Base-by-base conservation (phyloP, 257 asterid genomes). In the Ajuga chamaepitys region DNA sequence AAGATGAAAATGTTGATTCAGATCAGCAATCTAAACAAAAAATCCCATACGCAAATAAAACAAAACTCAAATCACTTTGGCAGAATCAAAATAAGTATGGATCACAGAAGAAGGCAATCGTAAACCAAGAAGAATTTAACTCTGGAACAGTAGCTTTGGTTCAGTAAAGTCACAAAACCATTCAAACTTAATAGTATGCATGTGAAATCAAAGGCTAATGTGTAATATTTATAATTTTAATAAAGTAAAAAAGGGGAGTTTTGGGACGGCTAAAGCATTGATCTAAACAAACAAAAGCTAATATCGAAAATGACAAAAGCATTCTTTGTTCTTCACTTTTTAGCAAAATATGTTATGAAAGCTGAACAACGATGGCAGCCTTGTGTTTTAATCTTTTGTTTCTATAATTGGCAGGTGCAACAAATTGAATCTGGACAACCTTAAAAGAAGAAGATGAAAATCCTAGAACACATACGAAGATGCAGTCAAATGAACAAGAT, bases 321-420 rank as follows among this genome's bases (percentile, higher is more conserved):
- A 34, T 52, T 26, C 55, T 68, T 50, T 71, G 82, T 74, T 77
- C 66, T 20, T 50, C 56, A 63, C 83, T 77, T 76, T 76, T 48
- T 20, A 50, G 62, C 74, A 58, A 41, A 67, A 58, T 56, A 51
- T 45, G 44, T 40, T 73, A 70, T 70, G 74, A 86, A 77, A 68
- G 70, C 69, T 71, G 37, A 62, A 26, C 40, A 22, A 75, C 50
- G 66, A 51, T 59, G 67, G 74, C 72, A 58, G 70, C 70, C 63
- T 30, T 51, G 57, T 62, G 74, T 62, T 71, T n/a, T 62, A 62
- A 41, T 41, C 50, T 58, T 62, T 60, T 53, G 40, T 34, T 74
- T 70, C 81, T 70, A 78, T 84, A 77, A 88, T 78, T 86, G 80
- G 86, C 85, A n/a, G n/a, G n/a, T n/a, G n/a, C n/a, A n/a, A n/a